A percentile compares a stretch with the other conserved stretches of the same genome.
These are phyloP conservation scores for Cytospora piceicola DNA, from an alignment of 2,329 filamentous ascomycete genomes.

Conservation along the genomic window DNA sequence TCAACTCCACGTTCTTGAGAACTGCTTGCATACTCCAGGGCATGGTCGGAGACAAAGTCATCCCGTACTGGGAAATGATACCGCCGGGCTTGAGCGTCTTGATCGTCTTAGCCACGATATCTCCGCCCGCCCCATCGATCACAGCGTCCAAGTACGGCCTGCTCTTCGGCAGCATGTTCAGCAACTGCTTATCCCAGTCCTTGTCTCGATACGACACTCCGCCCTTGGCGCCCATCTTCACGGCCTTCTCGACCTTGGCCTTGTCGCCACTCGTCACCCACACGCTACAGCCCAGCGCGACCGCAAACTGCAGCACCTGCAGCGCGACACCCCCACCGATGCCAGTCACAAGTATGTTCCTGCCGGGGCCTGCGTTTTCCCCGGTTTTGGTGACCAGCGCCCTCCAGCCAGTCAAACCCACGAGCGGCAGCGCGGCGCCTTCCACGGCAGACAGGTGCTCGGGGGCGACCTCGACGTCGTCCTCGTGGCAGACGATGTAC, in stretches of 20 bases:
- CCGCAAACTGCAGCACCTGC: conserved; percentile 78
- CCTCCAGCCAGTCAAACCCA: conserved; percentile 86
- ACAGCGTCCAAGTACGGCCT: conserved; percentile 78
- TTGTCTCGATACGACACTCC: conserved; percentile 82
- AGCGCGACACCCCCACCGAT: conserved; percentile 93
- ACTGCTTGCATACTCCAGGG: conserved; percentile 83
- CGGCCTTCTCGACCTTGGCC: conserved; percentile 76
- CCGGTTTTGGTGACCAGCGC: conserved; percentile 77
- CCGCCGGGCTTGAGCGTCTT: conserved; percentile 80
- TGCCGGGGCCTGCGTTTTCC: conserved; percentile 62
- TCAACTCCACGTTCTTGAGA: conserved; percentile 84
- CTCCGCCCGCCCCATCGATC: conserved; percentile 87
- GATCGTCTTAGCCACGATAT: conserved; percentile 71
- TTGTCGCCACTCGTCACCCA: conserved; percentile 77
- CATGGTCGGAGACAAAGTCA: conserved; percentile 87
- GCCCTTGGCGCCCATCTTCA: conserved; percentile 72
- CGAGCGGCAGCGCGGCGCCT: conserved; percentile 82
- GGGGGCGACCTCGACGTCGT: conserved; percentile 77
- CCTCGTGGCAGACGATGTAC: conserved; percentile 68
- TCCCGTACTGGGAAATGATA: conserved; percentile 85
- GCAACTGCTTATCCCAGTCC: conserved; percentile 80
- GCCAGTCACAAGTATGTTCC: conserved; percentile 84
- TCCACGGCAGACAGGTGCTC: conserved; percentile 72
- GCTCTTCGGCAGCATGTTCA: conserved; percentile 63
- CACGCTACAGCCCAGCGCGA: conserved; percentile 74